Evolutionary conservation across 2,329 filamentous ascomycete genomes (phyloP), one percentile per base, ranked within the genome.

Genomic region (Fusarium globosum): DNA sequence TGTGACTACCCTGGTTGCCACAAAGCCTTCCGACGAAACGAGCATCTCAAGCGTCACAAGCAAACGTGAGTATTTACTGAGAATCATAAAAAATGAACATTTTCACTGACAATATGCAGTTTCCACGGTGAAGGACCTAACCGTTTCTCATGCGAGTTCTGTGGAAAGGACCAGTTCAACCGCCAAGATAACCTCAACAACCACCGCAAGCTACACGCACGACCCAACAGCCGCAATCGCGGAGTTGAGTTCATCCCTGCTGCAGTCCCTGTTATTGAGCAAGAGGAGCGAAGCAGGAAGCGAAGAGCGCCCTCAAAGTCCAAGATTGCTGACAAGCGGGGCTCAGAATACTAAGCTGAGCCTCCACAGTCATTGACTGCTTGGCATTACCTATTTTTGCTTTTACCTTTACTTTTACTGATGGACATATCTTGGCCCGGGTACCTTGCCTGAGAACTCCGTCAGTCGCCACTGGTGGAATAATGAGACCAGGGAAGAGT

Each of bases 41-140:
- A 90, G 78, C 88, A 90, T 69, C 79, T 89, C 23, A 89, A 89
- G 80, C 83, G 88, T 35, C 88, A 90, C 76, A 82, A 85, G 58
- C 83, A 83, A 60, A 86, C 86, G 87, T 89, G 76, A 82, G 86
- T 83, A 33, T 10, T 52, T 35, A 39, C 26, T n/a, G 5, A 2
- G 26, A 26, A 39, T 26, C 5, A 14, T 15, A 4, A 36, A 36
- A 18, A 41, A 8, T 11, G 23, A 53, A 36, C 14, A 51, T 20
- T 14, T 23, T 39, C 23, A 12, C 59, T 75, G 46, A 71, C 41
- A 45, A 11, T 15, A 33, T 15, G n/a, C 28, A 68, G 81, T 52
- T 82, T 80, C 52, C 82, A 83, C 42, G 82, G 82, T 12, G 82
- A 83, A 61, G 82, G 82, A 15, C 82, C 82, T 7, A 83, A 83